These are phyloP conservation scores for Oenanthe sinensis DNA, from an alignment of 129 eudicot genomes.

Conservation along the genomic window DNA sequence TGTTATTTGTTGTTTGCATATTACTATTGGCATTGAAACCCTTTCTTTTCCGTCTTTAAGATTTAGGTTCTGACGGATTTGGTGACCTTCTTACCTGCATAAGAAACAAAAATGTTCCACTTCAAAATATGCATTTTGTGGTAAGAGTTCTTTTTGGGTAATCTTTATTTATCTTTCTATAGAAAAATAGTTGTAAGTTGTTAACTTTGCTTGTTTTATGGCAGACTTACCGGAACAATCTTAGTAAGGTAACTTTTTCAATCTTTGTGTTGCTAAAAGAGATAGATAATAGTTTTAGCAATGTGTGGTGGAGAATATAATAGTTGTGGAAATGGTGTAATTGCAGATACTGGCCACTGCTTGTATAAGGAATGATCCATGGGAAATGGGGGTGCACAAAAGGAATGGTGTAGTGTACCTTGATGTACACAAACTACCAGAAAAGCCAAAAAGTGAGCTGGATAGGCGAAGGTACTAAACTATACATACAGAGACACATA, in stretches of 20 bases:
- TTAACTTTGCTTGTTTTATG: slow-evolving; percentile 10
- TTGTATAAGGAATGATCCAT: slow-evolving; percentile 85
- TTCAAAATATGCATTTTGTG: slow-evolving; percentile 96
- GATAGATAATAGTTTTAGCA: not conserved
- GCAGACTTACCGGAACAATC: slow-evolving; percentile 98
- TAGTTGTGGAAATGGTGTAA: slow-evolving; percentile 1
- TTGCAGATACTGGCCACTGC: slow-evolving; percentile 91
- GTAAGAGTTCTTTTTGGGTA: slow-evolving; percentile 30
- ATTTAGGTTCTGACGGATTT: slow-evolving; percentile 89
- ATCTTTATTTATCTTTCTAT: slow-evolving; percentile 5
- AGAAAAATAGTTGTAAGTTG: not conserved
- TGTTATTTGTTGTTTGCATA: not conserved
- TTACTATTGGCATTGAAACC: not conserved
- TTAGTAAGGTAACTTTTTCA: slow-evolving; percentile 58
- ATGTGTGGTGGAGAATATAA: not conserved
- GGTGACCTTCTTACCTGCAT: slow-evolving; percentile 87
- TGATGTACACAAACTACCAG: slow-evolving; percentile 90
- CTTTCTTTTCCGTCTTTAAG: slow-evolving; percentile 28
- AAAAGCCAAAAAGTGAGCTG: slow-evolving; percentile 76
- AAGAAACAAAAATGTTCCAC: slow-evolving; percentile 71
- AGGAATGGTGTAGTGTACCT: slow-evolving; percentile 98
- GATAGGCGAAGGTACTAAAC: slow-evolving; percentile 69
- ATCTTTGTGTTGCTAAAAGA: not conserved
- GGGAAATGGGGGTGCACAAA: slow-evolving; percentile 99
- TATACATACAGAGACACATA: not conserved